Conservation (phyloP, 2,329 filamentous ascomycete species). For the Ophiocordyceps camponoti-leonardi region DNA sequence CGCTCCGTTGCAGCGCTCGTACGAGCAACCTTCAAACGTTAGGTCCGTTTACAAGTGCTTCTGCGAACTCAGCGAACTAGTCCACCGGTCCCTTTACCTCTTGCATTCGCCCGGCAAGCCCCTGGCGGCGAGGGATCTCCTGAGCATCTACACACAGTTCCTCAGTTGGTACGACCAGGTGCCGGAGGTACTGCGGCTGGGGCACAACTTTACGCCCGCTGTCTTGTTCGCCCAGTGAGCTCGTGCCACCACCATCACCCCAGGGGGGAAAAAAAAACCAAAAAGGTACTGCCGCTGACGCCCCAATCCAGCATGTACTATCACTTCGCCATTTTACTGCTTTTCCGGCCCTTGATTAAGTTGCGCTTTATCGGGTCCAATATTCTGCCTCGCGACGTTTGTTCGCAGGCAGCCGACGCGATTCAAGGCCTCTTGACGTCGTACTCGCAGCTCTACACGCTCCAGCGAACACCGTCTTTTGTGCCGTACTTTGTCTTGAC, state of each 20-base stretch:
- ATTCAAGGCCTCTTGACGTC: constrained; percentile 38
- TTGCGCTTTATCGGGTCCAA: constrained; percentile 44
- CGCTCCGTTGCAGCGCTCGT: constrained; percentile 34
- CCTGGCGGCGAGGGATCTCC: constrained; percentile 44
- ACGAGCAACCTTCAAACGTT: constrained; percentile 48
- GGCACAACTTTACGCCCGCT: constrained; percentile 54
- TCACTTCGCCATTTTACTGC: constrained; percentile 51
- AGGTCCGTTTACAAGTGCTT: constrained; percentile 52
- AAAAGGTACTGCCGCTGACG: not conserved
- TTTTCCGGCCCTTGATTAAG: constrained; percentile 58
- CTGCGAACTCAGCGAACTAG: constrained; percentile 55
- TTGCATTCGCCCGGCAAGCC: constrained; percentile 54
- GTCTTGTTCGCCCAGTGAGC: constrained; percentile 59
- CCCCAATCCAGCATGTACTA: constrained; percentile 46
- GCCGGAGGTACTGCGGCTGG: constrained; percentile 44
- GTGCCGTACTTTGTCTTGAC: constrained; percentile 46
- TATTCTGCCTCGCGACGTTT: constrained; percentile 47
- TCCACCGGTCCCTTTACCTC: constrained; percentile 53
- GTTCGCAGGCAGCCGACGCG: constrained; percentile 41
- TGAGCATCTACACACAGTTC: constrained; percentile 50
- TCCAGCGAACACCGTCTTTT: constrained; percentile 41
- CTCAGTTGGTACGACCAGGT: constrained; percentile 55
- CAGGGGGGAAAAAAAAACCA: not conserved
- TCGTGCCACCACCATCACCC: not conserved
- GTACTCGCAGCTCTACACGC: constrained; percentile 40